Base-by-base conservation (phyloP, 2,329 filamentous ascomycete genomes). In the Torrubiellomyces zombiae region DNA sequence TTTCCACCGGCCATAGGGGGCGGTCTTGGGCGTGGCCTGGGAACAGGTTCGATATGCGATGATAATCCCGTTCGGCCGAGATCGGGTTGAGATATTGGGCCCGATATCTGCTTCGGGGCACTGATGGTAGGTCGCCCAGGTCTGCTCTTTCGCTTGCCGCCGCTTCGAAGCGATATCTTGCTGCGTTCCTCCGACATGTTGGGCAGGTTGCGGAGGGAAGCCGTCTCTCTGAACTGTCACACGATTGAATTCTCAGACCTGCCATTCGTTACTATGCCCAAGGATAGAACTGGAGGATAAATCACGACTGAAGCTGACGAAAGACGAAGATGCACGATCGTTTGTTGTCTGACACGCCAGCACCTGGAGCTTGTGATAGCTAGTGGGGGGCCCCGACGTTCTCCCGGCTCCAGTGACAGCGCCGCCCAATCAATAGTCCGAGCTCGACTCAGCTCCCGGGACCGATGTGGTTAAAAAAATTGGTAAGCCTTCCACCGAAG, bases 111-210 rank as follows among this genome's bases (percentile, higher is more conserved):
- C 34, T 59, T 57, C 15, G 68, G 67, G 6, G 68, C 63, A 43
- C 67, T 73, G 43, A 75, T 74, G 28, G 54, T 53, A 11, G 67
- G 67, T n/a, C 68, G 63, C 18, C 19, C 19, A 14, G 30, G 30
- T 24, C 30, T 20, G 22, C 49, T 55, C 42, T 71, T 73, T 38
- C 69, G 56, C 48, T 72, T 74, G 28, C 54, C 45, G 15, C 65
- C 66, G 44, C 58, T 72, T 19, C 71, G 60, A 28, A 76, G 59
- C 29, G 71, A 75, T 37, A 71, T 66, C 48, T 65, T 69, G 45
- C 57, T 61, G 36, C 60, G 57, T 38, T 71, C 66, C 37, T 74
- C 67, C 9, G 67, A 70, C 68, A 75, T 75, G 37, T 29, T 41
- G 43, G 23, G 30, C 29, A 18, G 14, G 18, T 20, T 18, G 16